Conservation (phyloP, 83 land plant species). For the Thuja plicata region DNA sequence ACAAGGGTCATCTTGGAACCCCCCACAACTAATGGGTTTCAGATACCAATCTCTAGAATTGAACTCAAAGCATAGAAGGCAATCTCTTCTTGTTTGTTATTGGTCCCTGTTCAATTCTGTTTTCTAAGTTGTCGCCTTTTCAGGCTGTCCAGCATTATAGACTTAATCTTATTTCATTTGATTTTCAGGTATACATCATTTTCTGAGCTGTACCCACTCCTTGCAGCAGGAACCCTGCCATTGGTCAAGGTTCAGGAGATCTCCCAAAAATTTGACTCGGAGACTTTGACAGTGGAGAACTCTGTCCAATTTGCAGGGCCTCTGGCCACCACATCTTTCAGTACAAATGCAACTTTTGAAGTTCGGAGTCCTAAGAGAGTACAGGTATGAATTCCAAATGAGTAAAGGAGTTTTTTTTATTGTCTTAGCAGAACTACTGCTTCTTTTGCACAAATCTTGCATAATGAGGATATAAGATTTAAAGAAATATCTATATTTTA, state of each 20-base stretch:
- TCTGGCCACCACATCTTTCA: constrained; percentile 77
- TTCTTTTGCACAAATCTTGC: not conserved
- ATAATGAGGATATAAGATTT: not conserved
- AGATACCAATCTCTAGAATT: not conserved
- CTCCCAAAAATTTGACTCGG: constrained; percentile 81
- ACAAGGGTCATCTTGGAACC: not conserved
- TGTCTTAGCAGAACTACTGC: not conserved
- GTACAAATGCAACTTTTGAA: constrained; percentile 87
- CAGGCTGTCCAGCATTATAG: not conserved
- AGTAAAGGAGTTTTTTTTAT: not conserved
- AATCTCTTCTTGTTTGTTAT: not conserved
- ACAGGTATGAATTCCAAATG: constrained; percentile 46
- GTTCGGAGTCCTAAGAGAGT: constrained; percentile 92
- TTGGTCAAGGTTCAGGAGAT: constrained; percentile 89
- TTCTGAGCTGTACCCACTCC: constrained; percentile 71
- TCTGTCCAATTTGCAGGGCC: constrained; percentile 84
- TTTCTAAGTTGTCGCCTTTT: not conserved
- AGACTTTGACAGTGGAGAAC: constrained; percentile 79
- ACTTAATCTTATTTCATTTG: not conserved
- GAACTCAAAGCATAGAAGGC: not conserved
- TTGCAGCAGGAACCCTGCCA: constrained; percentile 63
- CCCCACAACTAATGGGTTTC: not conserved
- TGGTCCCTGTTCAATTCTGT: not conserved
- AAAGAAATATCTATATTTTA: not conserved
- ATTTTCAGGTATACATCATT: constrained; percentile 88